Percentiles rank a stretch among this genome's conserved stretches.
These are phyloP conservation scores for Phytophthora quininea DNA, from an alignment of 352 stramenopile species.

Conservation along the genomic window DNA sequence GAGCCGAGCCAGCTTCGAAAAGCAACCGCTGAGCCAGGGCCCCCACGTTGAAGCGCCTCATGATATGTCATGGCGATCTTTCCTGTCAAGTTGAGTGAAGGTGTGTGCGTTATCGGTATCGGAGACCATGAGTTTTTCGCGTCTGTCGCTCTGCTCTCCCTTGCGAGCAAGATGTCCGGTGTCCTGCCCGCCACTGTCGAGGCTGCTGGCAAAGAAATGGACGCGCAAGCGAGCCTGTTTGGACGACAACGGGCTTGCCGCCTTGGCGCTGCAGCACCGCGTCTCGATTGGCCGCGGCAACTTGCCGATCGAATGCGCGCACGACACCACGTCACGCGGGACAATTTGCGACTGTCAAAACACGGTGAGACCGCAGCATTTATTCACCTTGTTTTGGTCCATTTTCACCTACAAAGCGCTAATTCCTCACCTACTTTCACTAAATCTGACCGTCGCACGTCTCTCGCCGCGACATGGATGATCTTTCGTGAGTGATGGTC, in stretches of 20 bases:
- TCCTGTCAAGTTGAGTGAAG: not conserved
- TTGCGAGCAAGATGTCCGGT: no score
- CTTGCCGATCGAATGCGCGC: not conserved
- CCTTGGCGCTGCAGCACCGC: not conserved
- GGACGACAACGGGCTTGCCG: no score
- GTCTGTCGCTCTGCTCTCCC: no score
- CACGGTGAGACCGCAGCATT: not conserved
- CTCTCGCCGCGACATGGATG: not conserved
- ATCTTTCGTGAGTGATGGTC: not conserved
- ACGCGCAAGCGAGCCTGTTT: no score
- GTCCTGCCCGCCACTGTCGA: no score
- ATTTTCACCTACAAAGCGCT: not conserved
- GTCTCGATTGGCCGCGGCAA: not conserved
- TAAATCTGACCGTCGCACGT: not conserved
- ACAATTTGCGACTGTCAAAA: not conserved
- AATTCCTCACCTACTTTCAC: not conserved
- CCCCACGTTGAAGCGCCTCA: not conserved
- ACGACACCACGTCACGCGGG: not conserved
- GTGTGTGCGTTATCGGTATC: not conserved
- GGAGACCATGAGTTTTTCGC: no score
- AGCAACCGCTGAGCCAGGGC: not conserved
- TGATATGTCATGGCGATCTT: not conserved
- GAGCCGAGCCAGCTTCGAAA: not conserved
- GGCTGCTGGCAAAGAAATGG: no score
- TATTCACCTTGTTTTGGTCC: not conserved